Evolutionary conservation across 2,329 filamentous ascomycete genomes (phyloP).

Genomic region (Aspergillus sp.): DNA sequence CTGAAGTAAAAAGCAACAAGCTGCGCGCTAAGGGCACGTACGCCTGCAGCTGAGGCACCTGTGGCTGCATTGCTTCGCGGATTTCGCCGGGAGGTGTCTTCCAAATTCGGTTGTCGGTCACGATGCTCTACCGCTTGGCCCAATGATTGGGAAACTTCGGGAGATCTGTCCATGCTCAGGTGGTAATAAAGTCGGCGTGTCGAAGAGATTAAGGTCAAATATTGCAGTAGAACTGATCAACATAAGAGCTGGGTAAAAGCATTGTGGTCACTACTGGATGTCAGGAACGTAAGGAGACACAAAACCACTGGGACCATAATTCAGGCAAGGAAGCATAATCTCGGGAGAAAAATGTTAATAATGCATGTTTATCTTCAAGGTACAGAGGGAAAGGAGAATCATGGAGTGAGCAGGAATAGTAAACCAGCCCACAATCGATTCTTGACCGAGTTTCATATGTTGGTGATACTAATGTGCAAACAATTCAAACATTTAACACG

Average conservation of each 20-base stretch:
- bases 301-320: background rate
- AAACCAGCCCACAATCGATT: too few species aligned
- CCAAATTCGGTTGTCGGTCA: constrained; percentile 12
- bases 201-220: background rate
- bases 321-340: background rate
- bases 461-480: constrained; percentile 13
- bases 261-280: background rate
- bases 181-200: background rate
- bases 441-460: background rate
- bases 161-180: background rate
- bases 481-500: constrained; percentile 17
- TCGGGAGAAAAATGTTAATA: background rate
- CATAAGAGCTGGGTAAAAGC: background rate
- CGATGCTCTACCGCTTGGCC: constrained; percentile 17
- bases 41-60: constrained; percentile 80
- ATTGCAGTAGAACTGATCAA: background rate
- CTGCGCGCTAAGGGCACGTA: constrained; percentile 79
- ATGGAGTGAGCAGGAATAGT: background rate
- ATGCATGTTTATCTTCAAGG: background rate
- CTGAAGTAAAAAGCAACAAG: constrained; percentile 88
- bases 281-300: background rate
- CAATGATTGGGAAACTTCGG: background rate
- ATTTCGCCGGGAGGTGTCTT: constrained; percentile 37
- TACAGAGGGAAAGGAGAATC: background rate
- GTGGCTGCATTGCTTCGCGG: constrained; percentile 62